Conservation (phyloP, 805 yeast species). For the Candida qinlingensis region DNA sequence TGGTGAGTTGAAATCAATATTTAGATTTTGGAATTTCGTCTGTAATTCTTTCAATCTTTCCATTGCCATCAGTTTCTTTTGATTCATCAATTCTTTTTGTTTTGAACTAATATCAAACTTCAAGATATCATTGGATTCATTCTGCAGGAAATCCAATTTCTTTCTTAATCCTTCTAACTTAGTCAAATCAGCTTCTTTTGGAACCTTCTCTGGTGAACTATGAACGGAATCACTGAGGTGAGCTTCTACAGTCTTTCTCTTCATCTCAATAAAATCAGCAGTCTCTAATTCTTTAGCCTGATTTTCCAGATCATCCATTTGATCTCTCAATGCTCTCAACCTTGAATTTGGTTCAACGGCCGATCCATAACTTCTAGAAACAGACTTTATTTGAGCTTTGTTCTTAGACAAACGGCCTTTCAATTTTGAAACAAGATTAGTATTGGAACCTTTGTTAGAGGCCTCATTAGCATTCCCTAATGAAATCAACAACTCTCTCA, state of each 20-base stretch:
- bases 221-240: conserved; percentile 18
- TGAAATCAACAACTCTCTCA: conserved; percentile 65
- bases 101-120: conserved; percentile 51
- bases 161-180: conserved; percentile 51
- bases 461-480: conserved; percentile 41
- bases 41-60: conserved; percentile 70
- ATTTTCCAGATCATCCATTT: conserved; percentile 79
- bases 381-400: conserved; percentile 37
- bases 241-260: conserved; percentile 12
- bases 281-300: conserved; percentile 84
- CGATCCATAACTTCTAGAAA: conserved; percentile 41
- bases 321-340: conserved; percentile 66
- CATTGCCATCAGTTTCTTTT: conserved; percentile 61
- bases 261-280: conserved; percentile 65
- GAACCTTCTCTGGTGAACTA: conserved; percentile 28
- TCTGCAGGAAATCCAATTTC: conserved; percentile 57
- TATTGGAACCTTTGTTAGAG: conserved; percentile 27
- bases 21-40: conserved; percentile 56
- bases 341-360: conserved; percentile 73
- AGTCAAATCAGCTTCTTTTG: conserved; percentile 47
- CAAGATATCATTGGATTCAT: conserved; percentile 71
- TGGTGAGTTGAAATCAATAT: conserved; percentile 41
- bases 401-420: conserved; percentile 34
- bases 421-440: conserved; percentile 33
- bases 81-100: conserved; percentile 50